phyloP scores from a whole-genome alignment of 371 early-diverging fungal genomes.

The Fennellomyces sp. region DNA sequence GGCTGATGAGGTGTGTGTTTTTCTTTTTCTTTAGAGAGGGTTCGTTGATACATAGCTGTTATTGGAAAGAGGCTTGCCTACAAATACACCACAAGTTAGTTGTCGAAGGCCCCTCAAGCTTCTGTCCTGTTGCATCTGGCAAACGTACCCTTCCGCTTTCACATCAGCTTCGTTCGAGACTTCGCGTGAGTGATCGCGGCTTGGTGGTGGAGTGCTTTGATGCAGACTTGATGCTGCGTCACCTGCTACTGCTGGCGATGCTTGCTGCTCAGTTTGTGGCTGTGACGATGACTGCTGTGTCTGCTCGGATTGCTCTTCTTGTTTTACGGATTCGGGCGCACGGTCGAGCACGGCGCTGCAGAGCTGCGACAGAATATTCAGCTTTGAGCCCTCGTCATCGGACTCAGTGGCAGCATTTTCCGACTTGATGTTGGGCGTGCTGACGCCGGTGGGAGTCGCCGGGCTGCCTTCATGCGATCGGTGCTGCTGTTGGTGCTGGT shows the following conservation, averaged over 20 bases:
- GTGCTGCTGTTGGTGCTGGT: slow-evolving; percentile 22
- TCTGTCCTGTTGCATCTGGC: not conserved
- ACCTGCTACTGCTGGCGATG: slow-evolving; percentile 1
- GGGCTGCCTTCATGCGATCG: slow-evolving; percentile 11
- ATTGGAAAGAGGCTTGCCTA: too few relatives aligned
- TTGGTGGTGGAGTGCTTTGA: slow-evolving; percentile 10
- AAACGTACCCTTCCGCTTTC: not conserved
- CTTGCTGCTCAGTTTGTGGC: not conserved
- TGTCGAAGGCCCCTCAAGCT: too few relatives aligned
- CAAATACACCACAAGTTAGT: too few relatives aligned
- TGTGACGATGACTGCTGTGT: not conserved
- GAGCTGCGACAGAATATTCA: slow-evolving; percentile 46
- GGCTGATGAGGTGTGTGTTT: too few relatives aligned
- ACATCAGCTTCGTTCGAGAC: slow-evolving; percentile 4
- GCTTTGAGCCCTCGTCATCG: slow-evolving; percentile 50
- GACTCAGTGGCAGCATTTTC: slow-evolving; percentile 25
- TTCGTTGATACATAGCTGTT: too few relatives aligned
- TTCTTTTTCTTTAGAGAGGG: too few relatives aligned
- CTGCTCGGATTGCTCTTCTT: slow-evolving; percentile 1
- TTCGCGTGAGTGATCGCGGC: slow-evolving; percentile 11
- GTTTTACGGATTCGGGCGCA: slow-evolving; percentile 2
- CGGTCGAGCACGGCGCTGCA: slow-evolving; percentile 48
- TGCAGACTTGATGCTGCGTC: not conserved
- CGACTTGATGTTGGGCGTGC: slow-evolving; percentile 5
- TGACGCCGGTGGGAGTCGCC: slow-evolving; percentile 12